phyloP scores from a whole-genome alignment of 75 land plant species.

The Selaginella tamariscina region DNA sequence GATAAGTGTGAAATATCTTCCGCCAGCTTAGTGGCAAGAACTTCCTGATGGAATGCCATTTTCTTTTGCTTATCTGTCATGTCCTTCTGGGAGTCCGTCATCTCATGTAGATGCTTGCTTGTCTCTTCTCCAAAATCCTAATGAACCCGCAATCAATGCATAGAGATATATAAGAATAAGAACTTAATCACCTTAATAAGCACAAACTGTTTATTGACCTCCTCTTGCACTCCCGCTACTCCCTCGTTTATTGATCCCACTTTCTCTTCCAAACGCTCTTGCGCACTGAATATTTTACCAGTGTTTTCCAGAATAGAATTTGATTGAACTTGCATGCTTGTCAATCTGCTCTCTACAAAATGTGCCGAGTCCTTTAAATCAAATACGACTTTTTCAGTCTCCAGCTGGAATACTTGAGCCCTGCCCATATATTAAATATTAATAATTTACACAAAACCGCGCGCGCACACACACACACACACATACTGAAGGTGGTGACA shows the following conservation, averaged over 20 bases:
- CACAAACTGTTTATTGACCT: background rate
- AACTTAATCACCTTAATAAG: too few species aligned
- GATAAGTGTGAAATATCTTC: background rate
- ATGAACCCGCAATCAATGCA: too few species aligned
- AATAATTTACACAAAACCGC: too few species aligned
- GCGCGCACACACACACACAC: too few species aligned
- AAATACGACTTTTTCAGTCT: background rate
- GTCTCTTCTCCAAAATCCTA: background rate
- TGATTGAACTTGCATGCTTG: background rate
- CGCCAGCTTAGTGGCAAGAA: background rate
- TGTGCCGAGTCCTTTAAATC: conserved; percentile 5
- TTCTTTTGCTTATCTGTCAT: background rate
- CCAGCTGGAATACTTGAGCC: conserved; percentile 9
- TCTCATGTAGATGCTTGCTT: background rate
- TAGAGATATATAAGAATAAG: too few species aligned
- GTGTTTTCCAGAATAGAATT: background rate
- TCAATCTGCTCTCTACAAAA: background rate
- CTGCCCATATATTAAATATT: background rate
- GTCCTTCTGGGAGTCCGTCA: conserved; percentile 4
- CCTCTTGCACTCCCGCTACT: background rate
- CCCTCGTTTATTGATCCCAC: background rate
- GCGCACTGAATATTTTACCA: background rate
- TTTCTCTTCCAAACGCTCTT: background rate
- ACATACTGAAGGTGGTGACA: conserved; percentile 6
- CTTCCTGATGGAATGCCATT: background rate